Base-by-base conservation (phyloP, 768 basidiomycete genomes). In the Termitomyces sp. region DNA sequence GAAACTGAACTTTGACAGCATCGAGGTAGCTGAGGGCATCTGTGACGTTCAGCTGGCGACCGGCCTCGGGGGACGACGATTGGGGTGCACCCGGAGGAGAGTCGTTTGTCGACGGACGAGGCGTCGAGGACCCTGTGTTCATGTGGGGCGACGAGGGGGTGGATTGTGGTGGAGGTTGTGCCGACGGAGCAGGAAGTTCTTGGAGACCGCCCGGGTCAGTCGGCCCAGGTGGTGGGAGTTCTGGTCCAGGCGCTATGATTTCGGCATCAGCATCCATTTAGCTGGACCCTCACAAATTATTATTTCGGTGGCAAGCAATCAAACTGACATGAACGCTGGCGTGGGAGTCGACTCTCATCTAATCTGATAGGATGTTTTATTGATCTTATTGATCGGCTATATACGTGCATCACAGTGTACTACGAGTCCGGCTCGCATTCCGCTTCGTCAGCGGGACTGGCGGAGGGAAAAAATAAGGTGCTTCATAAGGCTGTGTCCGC, bases 1-100 rank as follows among this genome's bases (percentile, higher is more conserved):
- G 82, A 73, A 96, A 97, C 77, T 94, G 91, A 47, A 85, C 81
- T 79, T 96, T 97, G 77, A 97, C 94, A 32, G 92, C 92, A 72
- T 97, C 94, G 66, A 97, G 86, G 69, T 97, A 97, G 69, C 87
- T 89, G 74, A 97, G 83, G 37, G 94, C 94, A 76, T 97, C 94
- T 43, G 91, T 90, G 67, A 96, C 94, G 70, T 96, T 95, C 71
- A 96, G 80, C 38, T 91, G 91, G 20, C 94, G 78, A 25, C 68
- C 73, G n/a, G 70, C 65, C 47, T 81, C 81, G 51, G 59, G 59
- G 0, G 55, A 38, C 1, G 78, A 71, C 1, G 76, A 74, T 51
- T 68, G 75, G 36, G 74, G 73, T 34, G 68, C 62, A 42, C 57
- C 68, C 56, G 68, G 51, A 59, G 70, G 68, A 25, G 73, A 63